Conservation (phyloP, 805 yeast genomes). For the Ogataea philodendri region DNA sequence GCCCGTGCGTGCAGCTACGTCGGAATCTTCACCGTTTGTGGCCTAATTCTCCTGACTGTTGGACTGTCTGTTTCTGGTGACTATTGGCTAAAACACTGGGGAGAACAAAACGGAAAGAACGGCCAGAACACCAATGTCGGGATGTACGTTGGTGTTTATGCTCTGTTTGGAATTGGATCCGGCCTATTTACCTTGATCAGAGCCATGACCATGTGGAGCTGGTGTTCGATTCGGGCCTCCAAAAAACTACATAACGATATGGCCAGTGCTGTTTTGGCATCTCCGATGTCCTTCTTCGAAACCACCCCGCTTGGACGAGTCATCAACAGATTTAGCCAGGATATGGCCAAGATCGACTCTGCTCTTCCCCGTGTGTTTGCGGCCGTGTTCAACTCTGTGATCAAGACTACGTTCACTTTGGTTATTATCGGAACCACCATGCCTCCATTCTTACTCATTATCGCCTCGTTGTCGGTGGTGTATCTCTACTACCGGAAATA, state of each 20-base stretch:
- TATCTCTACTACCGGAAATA: conserved; percentile 70
- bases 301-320: conserved; percentile 68
- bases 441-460: conserved; percentile 52
- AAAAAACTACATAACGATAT: conserved; percentile 52
- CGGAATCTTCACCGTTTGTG: conserved; percentile 44
- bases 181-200: conserved; percentile 47
- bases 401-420: conserved; percentile 49
- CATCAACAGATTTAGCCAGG: conserved; percentile 63
- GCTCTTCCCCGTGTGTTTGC: conserved; percentile 53
- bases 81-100: conserved; percentile 70
- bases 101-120: conserved; percentile 47
- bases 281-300: conserved; percentile 69
- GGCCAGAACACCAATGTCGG: conserved; percentile 44
- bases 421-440: conserved; percentile 50
- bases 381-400: conserved; percentile 42
- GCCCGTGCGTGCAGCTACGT: conserved; percentile 55
- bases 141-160: conserved; percentile 52
- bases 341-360: conserved; percentile 55
- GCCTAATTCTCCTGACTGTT: conserved; percentile 33
- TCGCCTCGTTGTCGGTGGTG: conserved; percentile 47
- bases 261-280: conserved; percentile 50
- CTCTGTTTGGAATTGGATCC: conserved; percentile 52
- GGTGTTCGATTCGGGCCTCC: conserved; percentile 58
- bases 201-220: conserved; percentile 45
- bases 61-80: conserved; percentile 42